These are phyloP conservation scores for Papiliotrema nemorosa DNA, from an alignment of 1,284 basidiomycete species.

Conservation along the genomic window DNA sequence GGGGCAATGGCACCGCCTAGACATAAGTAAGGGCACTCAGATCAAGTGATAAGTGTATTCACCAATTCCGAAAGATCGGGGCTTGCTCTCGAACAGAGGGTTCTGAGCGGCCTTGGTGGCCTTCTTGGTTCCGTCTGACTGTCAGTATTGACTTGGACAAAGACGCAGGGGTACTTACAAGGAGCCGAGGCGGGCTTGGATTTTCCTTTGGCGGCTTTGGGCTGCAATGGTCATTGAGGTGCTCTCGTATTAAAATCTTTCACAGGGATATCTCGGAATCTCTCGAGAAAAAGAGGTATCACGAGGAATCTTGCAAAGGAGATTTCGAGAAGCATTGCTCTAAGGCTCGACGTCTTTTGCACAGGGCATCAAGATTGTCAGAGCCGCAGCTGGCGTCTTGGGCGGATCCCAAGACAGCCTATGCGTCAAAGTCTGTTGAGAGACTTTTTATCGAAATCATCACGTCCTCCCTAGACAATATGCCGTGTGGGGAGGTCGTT, in stretches of 20 bases:
- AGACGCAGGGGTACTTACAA: conserved; percentile 26
- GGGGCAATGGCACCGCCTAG: conserved; percentile 92
- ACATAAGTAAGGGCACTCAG: not conserved
- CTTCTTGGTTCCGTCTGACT: conserved; percentile 62
- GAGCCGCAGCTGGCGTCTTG: not conserved
- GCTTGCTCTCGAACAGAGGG: conserved; percentile 87
- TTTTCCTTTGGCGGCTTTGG: conserved; percentile 51
- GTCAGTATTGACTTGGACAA: conserved; percentile 21
- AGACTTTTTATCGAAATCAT: no score
- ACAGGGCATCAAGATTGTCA: no score
- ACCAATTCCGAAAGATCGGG: conserved; percentile 97
- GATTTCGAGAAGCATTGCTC: no score
- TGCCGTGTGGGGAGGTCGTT: no score
- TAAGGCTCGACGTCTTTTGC: no score
- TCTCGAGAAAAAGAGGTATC: conserved; percentile 10
- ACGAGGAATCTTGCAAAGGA: no score
- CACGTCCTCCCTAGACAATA: no score
- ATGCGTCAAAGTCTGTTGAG: no score
- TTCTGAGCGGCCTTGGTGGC: conserved; percentile 79
- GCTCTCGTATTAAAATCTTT: conserved; percentile 29
- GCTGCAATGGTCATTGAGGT: conserved; percentile 50
- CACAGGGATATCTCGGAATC: not conserved
- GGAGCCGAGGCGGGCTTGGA: conserved; percentile 50
- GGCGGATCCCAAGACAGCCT: not conserved
- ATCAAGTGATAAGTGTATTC: conserved; percentile 28